These are phyloP conservation scores for Suaeda aralocaspica DNA, from an alignment of 148 eudicot genomes.

Conservation along the genomic window DNA sequence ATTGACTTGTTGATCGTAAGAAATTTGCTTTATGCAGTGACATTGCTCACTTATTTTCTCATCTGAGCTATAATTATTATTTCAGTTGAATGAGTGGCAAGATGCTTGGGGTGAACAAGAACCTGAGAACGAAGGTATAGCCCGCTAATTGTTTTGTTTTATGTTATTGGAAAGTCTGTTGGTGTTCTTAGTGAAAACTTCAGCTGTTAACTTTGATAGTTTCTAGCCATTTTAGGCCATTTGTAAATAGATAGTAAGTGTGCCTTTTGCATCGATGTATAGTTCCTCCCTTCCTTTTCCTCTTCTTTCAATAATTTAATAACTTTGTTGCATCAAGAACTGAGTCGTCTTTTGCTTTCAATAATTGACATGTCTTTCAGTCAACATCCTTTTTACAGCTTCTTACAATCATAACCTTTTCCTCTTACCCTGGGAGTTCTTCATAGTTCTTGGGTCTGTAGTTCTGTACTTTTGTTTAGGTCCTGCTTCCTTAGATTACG, in stretches of 20 bases:
- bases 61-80: not conserved
- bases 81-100: slow-evolving; percentile 30
- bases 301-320: too few relatives aligned
- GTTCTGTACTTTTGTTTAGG: not conserved
- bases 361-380: not conserved
- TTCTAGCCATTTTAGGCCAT: not conserved
- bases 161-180: not conserved
- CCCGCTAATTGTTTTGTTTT: not conserved
- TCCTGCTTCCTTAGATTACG: not conserved
- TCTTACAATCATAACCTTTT: not conserved
- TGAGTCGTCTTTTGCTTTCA: not conserved
- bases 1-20: not conserved
- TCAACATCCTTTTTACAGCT: not conserved
- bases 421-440: not conserved
- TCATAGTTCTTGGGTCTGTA: not conserved
- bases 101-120: slow-evolving; percentile 34
- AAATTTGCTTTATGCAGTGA: not conserved
- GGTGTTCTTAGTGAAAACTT: not conserved
- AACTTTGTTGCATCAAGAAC: not conserved
- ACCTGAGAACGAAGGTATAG: slow-evolving; percentile 24
- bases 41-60: not conserved
- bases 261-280: not conserved
- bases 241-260: not conserved
- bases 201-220: not conserved
- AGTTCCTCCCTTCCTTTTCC: not conserved